A percentile compares a stretch with the other conserved stretches of the same genome.
Evolutionary conservation across 2,329 filamentous ascomycete genomes (phyloP).

Genomic region (Didymella lethalis): DNA sequence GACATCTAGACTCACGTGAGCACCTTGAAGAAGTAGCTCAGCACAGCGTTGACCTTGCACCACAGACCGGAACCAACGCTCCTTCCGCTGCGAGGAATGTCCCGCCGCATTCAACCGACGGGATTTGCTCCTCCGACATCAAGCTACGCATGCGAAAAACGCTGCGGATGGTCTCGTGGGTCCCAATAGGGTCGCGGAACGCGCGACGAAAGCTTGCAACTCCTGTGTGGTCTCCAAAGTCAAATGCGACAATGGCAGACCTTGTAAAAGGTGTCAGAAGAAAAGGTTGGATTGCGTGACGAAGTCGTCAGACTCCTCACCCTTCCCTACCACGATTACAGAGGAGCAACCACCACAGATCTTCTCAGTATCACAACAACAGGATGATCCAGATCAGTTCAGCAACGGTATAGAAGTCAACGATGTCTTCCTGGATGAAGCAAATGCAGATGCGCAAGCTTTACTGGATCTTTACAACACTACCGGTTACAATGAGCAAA

Average conservation of each 20-base stretch:
- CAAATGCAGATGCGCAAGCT: background rate
- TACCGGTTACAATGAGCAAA: constrained; percentile 1
- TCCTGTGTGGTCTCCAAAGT: background rate
- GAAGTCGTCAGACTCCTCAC: background rate
- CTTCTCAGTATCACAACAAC: background rate
- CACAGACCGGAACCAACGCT: background rate
- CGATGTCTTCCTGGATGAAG: background rate
- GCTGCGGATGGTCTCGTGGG: background rate
- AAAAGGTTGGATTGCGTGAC: background rate
- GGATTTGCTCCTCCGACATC: background rate
- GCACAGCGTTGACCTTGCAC: background rate
- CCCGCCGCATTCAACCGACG: background rate
- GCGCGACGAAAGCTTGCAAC: background rate
- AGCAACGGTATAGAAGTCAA: background rate
- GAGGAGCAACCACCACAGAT: background rate
- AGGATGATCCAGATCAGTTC: background rate
- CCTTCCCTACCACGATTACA: background rate
- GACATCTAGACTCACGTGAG: constrained; percentile 42
- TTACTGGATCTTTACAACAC: background rate
- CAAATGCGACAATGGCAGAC: background rate
- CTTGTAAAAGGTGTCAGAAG: background rate
- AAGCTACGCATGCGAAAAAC: background rate
- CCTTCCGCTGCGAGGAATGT: background rate
- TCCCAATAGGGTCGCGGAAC: background rate
- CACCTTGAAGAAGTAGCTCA: background rate